Evolutionary conservation across 1,284 basidiomycete genomes (phyloP), one percentile per base, ranked within the genome.

Genomic region (Ceratobasidium sp.): DNA sequence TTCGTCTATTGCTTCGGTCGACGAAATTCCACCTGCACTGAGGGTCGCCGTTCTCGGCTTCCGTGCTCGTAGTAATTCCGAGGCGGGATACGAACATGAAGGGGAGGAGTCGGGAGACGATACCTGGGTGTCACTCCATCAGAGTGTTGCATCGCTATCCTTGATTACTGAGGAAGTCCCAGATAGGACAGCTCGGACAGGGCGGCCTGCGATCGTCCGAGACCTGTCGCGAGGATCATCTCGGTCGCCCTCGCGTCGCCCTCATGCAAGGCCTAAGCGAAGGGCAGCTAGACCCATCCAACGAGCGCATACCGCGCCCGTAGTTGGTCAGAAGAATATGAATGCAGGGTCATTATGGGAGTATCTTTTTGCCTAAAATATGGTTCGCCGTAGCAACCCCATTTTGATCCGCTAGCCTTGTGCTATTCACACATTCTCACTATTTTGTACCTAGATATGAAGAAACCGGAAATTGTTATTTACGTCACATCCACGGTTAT

Each of bases 131-230:
- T 56, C 64, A 30, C 44, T 67, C 11, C 52, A 56, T 30, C 41
- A 67, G 16, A 67, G 64, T 44, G 64, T 67, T 47, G 64, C 64
- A 16, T 67, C 64, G n/a, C 29, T 67, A 42, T 56, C 64, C 27
- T 47, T 67, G 52, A 41, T 42, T 7, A 25, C 64, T 11, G 64
- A 56, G 9, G 49, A 36, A 44, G 53, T 47, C 23, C 52, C 52
- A 46, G 64, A 56, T 23, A 56, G 52, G 29, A 67, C 52, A 2
- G 9, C 56, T 11, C 64, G 64, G 13, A 49, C 53, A 3, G 64
- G 64, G 47, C 44, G 64, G 30, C 64, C 64, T 25, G 11, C 64
- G 9, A 33, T 42, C 21, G 56, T 67, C 29, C 53, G 64, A 33
- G 64, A 67, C 2, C 19, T 67, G 27, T 67, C 64, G 3, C 44